Percentiles rank a stretch among this genome's conserved stretches.
These are phyloP conservation scores for Trichoderma simmonsii DNA, from an alignment of 2,329 filamentous ascomycete genomes.

Conservation along the genomic window DNA sequence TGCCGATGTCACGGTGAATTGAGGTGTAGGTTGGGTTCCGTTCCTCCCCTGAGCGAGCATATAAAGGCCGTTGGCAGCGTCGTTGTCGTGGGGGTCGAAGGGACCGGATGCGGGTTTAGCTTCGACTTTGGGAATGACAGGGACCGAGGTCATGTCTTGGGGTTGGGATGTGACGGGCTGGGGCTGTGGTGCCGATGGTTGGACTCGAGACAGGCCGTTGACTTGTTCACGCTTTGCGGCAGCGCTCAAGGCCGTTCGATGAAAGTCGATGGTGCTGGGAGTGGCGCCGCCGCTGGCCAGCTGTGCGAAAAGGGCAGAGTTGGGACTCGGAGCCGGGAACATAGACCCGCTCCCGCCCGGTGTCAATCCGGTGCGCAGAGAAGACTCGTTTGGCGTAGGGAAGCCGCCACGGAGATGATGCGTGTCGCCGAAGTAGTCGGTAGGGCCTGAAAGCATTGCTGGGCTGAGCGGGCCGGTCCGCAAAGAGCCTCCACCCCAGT, in stretches of 20 bases:
- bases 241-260: slow-evolving; percentile 83
- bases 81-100: slow-evolving; percentile 87
- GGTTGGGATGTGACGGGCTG: slow-evolving; percentile 50
- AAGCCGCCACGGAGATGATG: slow-evolving; percentile 78
- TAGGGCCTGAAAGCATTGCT: slow-evolving; percentile 91
- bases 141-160: slow-evolving; percentile 47
- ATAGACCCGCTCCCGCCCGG: slow-evolving; percentile 94
- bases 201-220: slow-evolving; percentile 29
- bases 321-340: slow-evolving; percentile 90
- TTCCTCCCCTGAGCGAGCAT: slow-evolving; percentile 74
- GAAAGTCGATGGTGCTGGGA: slow-evolving; percentile 88
- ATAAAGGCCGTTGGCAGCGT: slow-evolving; percentile 90
- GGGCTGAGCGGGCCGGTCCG: slow-evolving; percentile 91
- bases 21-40: slow-evolving; percentile 48
- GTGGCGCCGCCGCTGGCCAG: slow-evolving; percentile 80
- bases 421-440: slow-evolving; percentile 85
- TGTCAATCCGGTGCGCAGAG: slow-evolving; percentile 83
- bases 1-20: slow-evolving; percentile 45
- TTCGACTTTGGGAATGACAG: slow-evolving; percentile 44
- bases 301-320: slow-evolving; percentile 76
- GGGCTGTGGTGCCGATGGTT: slow-evolving; percentile 26
- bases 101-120: slow-evolving; percentile 56
- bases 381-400: slow-evolving; percentile 95
- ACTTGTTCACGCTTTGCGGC: slow-evolving; percentile 59
- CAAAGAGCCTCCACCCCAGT: slow-evolving; percentile 80